Evolutionary conservation across 768 basidiomycete genomes (phyloP), one percentile per base, ranked within the genome.

Genomic region (Sistotremastrum suecicum): DNA sequence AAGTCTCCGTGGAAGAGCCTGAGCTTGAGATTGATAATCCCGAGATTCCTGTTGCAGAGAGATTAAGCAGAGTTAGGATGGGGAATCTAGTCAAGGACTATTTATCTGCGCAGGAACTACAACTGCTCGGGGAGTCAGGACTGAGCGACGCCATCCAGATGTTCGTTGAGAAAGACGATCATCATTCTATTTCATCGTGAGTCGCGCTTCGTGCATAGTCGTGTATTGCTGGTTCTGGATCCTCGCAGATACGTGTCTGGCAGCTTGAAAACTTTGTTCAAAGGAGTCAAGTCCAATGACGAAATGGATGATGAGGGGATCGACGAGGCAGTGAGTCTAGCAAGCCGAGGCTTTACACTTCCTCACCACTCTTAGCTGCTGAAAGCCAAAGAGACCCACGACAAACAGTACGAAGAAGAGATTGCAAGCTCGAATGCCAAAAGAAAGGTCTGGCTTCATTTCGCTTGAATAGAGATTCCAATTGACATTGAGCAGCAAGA

Each of bases 161-260:
- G 62, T 98, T 86, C 63, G 92, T 99, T 48, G 92, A 97, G 61
- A 99, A 99, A 70, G 94, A 97, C 56, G 91, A 95, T 60, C 79
- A 76, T 31, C 85, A 91, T 66, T 89, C 94, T 6, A 94, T 99
- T 57, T 75, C 80, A 52, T 74, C 68, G 90, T 91, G 52, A 52
- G 83, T 74, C 5, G 8, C 37, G 30, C 20, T 28, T 11, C 45
- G 31, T 45, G 28, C 1, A n/a, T 3, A 8, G 34, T 31, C 5
- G 39, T 30, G 34, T 46, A 47, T 34, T 38, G 39, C 32, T 45
- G 20, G 30, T 5, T 35, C 29, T 33, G 9, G 11, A 30, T 41
- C 40, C n/a, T 34, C 48, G 48, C 53, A 88, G 85, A 39, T 85
- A 88, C 60, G 85, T 89, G 7, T 61, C 56, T 32, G 65, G 61